Percentiles rank a stretch among this genome's conserved stretches.
phyloP scores from a whole-genome alignment of 2,329 filamentous ascomycete genomes.

The Fusarium sp. region DNA sequence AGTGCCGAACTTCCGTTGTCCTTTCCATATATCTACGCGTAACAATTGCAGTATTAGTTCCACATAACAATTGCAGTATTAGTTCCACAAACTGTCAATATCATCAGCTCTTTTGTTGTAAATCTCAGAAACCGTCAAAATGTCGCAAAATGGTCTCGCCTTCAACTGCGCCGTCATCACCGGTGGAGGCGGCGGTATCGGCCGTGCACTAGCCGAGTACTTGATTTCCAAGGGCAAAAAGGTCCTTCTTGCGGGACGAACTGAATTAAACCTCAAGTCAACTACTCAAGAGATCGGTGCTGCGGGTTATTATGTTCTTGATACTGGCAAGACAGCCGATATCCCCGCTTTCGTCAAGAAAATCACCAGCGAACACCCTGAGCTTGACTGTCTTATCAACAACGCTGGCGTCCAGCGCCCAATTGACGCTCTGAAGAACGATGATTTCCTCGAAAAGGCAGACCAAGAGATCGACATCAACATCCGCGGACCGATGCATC shows the following conservation, averaged over 20 bases:
- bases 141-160: constrained; percentile 35
- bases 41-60: neutral
- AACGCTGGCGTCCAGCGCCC: constrained; percentile 67
- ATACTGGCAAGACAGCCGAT: constrained; percentile 55
- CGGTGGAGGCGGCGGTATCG: constrained; percentile 61
- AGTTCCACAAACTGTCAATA: accelerated
- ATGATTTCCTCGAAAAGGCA: constrained; percentile 57
- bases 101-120: neutral
- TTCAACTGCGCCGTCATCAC: constrained; percentile 58
- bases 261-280: constrained; percentile 59
- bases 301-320: constrained; percentile 59
- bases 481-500: constrained; percentile 65
- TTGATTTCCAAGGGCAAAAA: constrained; percentile 57
- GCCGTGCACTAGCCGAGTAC: constrained; percentile 56
- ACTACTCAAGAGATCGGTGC: constrained; percentile 55
- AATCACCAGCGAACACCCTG: constrained; percentile 56
- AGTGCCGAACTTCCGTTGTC: neutral
- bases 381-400: constrained; percentile 65
- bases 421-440: constrained; percentile 52
- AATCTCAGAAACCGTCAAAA: neutral
- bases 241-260: constrained; percentile 62
- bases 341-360: constrained; percentile 56
- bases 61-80: neutral
- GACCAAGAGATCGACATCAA: constrained; percentile 68
- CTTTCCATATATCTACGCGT: neutral